These are phyloP conservation scores for Cladosporium sphaerospermum DNA, from an alignment of 2,329 filamentous ascomycete species.

Conservation along the genomic window DNA sequence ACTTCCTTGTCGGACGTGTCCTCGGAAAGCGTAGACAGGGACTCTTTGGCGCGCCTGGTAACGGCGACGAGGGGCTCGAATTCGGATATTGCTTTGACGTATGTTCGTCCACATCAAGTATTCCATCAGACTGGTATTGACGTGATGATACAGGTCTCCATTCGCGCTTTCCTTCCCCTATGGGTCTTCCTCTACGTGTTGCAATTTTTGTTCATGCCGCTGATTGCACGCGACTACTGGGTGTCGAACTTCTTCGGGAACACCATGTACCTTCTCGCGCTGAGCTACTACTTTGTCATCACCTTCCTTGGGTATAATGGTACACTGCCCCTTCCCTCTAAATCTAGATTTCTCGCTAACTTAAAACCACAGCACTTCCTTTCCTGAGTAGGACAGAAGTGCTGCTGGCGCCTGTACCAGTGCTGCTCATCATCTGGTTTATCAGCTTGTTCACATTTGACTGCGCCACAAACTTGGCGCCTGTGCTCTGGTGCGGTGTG, in stretches of 20 bases:
- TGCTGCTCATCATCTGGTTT: constrained; percentile 55
- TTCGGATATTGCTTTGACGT: constrained; percentile 69
- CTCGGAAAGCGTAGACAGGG: constrained; percentile 53
- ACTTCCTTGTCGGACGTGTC: constrained; percentile 57
- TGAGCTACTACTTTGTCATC: constrained; percentile 62
- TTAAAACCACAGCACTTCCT: constrained; percentile 45
- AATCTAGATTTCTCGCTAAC: constrained; percentile 13
- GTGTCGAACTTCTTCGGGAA: constrained; percentile 57
- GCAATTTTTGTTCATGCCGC: constrained; percentile 61
- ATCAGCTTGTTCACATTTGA: constrained; percentile 47
- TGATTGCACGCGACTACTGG: constrained; percentile 51
- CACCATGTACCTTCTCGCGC: constrained; percentile 58
- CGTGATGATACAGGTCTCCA: constrained; percentile 45
- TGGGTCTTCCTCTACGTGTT: constrained; percentile 62
- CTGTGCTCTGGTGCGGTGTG: constrained; percentile 45
- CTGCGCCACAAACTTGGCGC: constrained; percentile 45
- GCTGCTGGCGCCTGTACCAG: constrained; percentile 55
- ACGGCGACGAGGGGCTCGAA: constrained; percentile 51
- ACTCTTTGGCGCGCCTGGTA: constrained; percentile 52
- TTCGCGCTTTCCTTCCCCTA: constrained; percentile 61
- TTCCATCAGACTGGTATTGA: constrained; percentile 2
- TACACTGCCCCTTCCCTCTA: constrained; percentile 20
- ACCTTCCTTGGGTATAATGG: constrained; percentile 64
- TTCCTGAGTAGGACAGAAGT: constrained; percentile 63
- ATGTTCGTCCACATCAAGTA: constrained; percentile 18